Evolutionary conservation across 2,329 filamentous ascomycete genomes (phyloP).

Genomic region (Ceratocystis smalleyi): DNA sequence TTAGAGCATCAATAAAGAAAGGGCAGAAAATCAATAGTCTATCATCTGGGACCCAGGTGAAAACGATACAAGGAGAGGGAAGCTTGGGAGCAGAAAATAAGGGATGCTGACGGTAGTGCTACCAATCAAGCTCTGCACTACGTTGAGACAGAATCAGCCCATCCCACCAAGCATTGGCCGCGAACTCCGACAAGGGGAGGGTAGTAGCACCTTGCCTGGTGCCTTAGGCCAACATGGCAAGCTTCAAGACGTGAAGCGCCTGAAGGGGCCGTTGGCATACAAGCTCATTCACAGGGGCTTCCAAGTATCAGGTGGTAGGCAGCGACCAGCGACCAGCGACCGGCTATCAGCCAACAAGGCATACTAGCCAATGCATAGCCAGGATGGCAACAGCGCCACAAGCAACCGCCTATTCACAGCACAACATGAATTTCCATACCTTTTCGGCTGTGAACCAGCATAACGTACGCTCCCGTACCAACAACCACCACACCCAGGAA

Average conservation of each 20-base stretch:
- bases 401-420: too few relatives aligned
- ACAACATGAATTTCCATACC: constrained; percentile 24
- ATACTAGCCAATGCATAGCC: too few relatives aligned
- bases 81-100: background rate
- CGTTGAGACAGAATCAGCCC: background rate
- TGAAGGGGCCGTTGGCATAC: background rate
- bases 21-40: background rate
- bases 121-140: background rate
- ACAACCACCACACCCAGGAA: constrained; percentile 13
- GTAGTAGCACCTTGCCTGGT: background rate
- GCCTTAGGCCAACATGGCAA: background rate
- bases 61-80: background rate
- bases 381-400: too few relatives aligned
- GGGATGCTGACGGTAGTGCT: background rate
- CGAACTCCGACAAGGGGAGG: background rate
- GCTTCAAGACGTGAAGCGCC: background rate
- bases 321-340: too few relatives aligned
- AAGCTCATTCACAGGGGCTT: background rate
- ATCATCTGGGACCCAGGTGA: background rate
- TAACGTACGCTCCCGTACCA: constrained; percentile 30
- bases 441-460: constrained; percentile 35
- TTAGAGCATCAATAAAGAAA: constrained; percentile 20
- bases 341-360: background rate
- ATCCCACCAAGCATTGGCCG: background rate
- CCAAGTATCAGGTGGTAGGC: background rate